A percentile compares a stretch with the other conserved stretches of the same genome.
Evolutionary conservation across 441 rosid genomes (phyloP).

Genomic region (Macaranga tanarius): DNA sequence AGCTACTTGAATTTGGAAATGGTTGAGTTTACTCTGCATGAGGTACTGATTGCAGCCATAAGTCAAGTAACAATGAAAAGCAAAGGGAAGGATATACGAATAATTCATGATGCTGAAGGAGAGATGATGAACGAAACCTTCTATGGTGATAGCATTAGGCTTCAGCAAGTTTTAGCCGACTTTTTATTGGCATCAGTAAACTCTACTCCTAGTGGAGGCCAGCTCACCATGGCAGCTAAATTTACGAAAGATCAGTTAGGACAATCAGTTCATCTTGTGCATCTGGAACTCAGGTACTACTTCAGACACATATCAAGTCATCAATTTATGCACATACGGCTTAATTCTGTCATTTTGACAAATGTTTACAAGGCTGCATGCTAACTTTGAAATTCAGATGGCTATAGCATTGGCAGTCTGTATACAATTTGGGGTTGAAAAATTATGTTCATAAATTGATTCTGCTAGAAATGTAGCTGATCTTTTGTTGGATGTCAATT

Average conservation of each 20-base stretch:
- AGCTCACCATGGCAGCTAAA: constrained; percentile 51
- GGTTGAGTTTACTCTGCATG: constrained; percentile 66
- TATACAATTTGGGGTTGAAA: too few species aligned
- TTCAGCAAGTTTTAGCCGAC: constrained; percentile 83
- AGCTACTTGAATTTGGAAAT: constrained; percentile 83
- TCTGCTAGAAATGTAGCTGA: background rate
- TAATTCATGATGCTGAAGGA: constrained; percentile 56
- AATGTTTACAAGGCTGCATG: background rate
- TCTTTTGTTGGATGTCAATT: background rate
- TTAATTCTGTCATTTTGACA: background rate
- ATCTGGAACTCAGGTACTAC: constrained; percentile 71
- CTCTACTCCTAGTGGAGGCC: constrained; percentile 60
- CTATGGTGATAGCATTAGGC: constrained; percentile 76
- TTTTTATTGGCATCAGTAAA: constrained; percentile 57
- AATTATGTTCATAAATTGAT: background rate
- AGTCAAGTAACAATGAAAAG: constrained; percentile 77
- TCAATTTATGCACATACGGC: background rate
- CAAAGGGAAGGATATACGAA: constrained; percentile 52
- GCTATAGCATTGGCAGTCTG: too few species aligned
- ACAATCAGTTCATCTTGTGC: constrained; percentile 73
- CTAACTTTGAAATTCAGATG: too few species aligned
- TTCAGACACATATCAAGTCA: background rate
- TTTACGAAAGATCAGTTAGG: constrained; percentile 72
- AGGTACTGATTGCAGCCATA: constrained; percentile 58
- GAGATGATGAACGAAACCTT: constrained; percentile 57